phyloP scores from a whole-genome alignment of 2,329 filamentous ascomycete genomes.

The Venturia oleaginea region DNA sequence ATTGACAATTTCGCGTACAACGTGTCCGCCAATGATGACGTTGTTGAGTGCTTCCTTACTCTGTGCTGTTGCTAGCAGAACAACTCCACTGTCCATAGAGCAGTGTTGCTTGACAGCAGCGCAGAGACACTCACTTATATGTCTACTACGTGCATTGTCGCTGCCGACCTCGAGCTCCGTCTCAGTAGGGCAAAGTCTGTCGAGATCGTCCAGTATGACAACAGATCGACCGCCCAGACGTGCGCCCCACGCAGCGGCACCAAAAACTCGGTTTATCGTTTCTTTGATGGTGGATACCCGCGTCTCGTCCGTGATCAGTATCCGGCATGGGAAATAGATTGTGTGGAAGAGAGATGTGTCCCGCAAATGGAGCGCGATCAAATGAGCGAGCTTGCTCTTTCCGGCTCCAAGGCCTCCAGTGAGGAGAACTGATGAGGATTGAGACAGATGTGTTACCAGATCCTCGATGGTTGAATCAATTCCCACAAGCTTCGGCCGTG shows the following conservation, averaged over 20 bases:
- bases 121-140: slow-evolving; percentile 83
- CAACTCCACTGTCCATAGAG: slow-evolving; percentile 66
- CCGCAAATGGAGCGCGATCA: slow-evolving; percentile 65
- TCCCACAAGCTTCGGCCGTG: slow-evolving; percentile 62
- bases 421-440: slow-evolving; percentile 80
- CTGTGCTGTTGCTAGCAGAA: slow-evolving; percentile 83
- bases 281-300: slow-evolving; percentile 87
- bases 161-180: slow-evolving; percentile 90
- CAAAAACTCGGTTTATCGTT: slow-evolving; percentile 72
- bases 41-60: slow-evolving; percentile 89
- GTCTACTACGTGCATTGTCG: slow-evolving; percentile 84
- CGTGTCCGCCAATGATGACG: slow-evolving; percentile 80
- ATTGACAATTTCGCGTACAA: slow-evolving; percentile 82
- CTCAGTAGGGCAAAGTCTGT: slow-evolving; percentile 85
- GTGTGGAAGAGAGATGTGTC: slow-evolving; percentile 69
- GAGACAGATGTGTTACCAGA: slow-evolving; percentile 65
- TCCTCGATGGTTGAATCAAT: slow-evolving; percentile 70
- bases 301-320: slow-evolving; percentile 82
- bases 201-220: slow-evolving; percentile 85
- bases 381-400: slow-evolving; percentile 72
- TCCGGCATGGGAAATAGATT: slow-evolving; percentile 78
- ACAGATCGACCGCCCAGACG: slow-evolving; percentile 73
- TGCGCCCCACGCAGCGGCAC: slow-evolving; percentile 84
- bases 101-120: slow-evolving; percentile 79
- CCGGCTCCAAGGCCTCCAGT: slow-evolving; percentile 85